These are phyloP conservation scores for Pythium coloratum DNA, from an alignment of 352 stramenopile species.

Conservation along the genomic window DNA sequence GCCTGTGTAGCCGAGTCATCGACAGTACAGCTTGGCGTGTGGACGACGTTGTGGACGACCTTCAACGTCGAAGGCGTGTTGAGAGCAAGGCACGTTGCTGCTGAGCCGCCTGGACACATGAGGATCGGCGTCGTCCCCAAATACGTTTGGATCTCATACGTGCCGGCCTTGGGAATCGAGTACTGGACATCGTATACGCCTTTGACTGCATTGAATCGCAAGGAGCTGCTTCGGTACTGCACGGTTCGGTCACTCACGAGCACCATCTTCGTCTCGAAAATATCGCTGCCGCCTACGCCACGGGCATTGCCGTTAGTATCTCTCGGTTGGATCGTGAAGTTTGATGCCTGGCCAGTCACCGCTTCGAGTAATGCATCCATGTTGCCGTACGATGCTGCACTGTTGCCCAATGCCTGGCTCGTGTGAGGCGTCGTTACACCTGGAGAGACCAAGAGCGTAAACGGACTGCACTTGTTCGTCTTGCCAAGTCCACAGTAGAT, in stretches of 20 bases:
- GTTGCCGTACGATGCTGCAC: slow-evolving; percentile 48
- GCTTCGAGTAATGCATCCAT: slow-evolving; percentile 91
- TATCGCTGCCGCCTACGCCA: slow-evolving; percentile 50
- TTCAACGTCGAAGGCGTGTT: slow-evolving; percentile 61
- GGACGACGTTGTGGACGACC: slow-evolving; percentile 89
- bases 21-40: slow-evolving; percentile 87
- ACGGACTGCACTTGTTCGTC: slow-evolving; percentile 94
- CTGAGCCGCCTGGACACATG: slow-evolving; percentile 76
- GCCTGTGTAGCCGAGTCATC: slow-evolving; percentile 66
- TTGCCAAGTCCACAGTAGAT: slow-evolving; percentile 95
- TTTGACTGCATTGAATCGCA: slow-evolving; percentile 33
- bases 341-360: slow-evolving; percentile 89
- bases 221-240: slow-evolving; percentile 81
- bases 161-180: slow-evolving; percentile 88
- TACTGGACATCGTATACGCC: slow-evolving; percentile 94
- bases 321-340: slow-evolving; percentile 95
- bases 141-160: slow-evolving; percentile 83
- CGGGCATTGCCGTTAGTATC: slow-evolving; percentile 92
- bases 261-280: slow-evolving; percentile 88
- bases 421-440: slow-evolving; percentile 88
- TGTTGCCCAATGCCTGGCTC: slow-evolving; percentile 84
- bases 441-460: slow-evolving; percentile 82
- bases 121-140: slow-evolving; percentile 87
- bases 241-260: slow-evolving; percentile 51
- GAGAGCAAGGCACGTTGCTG: slow-evolving; percentile 39